Evolutionary conservation across 805 yeast genomes (phyloP).

Genomic region (Metschnikowia colocasiae): DNA sequence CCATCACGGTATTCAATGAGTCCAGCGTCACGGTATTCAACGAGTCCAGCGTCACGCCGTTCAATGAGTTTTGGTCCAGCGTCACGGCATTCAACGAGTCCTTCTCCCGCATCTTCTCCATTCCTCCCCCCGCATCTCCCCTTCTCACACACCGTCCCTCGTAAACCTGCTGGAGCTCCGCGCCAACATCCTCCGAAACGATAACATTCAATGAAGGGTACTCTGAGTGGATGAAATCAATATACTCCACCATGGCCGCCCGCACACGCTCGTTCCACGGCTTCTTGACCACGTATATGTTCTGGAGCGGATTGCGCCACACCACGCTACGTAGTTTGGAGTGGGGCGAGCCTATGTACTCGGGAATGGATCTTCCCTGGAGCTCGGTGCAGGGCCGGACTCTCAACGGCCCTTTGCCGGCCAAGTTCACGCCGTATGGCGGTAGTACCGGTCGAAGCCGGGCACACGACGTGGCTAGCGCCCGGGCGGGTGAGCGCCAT

Average conservation of each 20-base stretch:
- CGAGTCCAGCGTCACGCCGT: too few species aligned
- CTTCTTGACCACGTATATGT: constrained; percentile 78
- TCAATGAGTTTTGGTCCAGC: constrained; percentile 9
- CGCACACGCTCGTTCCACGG: constrained; percentile 70
- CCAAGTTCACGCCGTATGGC: background rate
- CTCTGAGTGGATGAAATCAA: constrained; percentile 53
- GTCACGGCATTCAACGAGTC: too few species aligned
- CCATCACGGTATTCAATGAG: too few species aligned
- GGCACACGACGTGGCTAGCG: background rate
- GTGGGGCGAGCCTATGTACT: constrained; percentile 50
- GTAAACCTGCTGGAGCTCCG: constrained; percentile 46
- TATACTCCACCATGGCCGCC: constrained; percentile 61
- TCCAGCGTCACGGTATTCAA: too few species aligned
- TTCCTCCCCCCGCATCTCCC: too few species aligned
- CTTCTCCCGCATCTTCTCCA: too few species aligned
- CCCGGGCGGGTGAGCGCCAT: background rate
- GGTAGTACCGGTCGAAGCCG: background rate
- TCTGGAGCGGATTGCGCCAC: constrained; percentile 73
- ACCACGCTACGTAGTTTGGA: constrained; percentile 59
- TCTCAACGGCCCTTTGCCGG: background rate
- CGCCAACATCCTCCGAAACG: constrained; percentile 70
- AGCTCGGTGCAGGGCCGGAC: constrained; percentile 13
- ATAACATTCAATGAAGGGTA: constrained; percentile 76
- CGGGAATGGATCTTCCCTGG: constrained; percentile 35
- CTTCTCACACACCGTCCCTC: background rate